Evolutionary conservation across 768 basidiomycete species (phyloP).

Genomic region (Boletellus ananiceps): DNA sequence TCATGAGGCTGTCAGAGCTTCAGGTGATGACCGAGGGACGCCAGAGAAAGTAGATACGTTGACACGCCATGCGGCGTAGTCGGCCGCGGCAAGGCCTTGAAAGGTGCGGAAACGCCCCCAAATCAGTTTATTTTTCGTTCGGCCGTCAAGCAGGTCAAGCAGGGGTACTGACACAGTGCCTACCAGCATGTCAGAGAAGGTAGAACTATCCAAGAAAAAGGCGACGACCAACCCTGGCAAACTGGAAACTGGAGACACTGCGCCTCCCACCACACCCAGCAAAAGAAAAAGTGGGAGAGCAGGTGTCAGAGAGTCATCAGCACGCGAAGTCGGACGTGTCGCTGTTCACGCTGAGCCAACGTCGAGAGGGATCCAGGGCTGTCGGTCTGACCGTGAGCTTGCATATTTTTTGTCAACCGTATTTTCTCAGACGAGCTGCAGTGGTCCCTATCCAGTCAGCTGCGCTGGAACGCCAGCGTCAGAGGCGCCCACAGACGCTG

Average conservation of each 20-base stretch:
- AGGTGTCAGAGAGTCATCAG: conserved; percentile 9
- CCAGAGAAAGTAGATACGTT: no score
- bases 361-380: conserved; percentile 20
- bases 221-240: conserved; percentile 9
- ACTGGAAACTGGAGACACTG: conserved; percentile 15
- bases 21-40: no score
- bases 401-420: not conserved
- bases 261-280: conserved; percentile 13
- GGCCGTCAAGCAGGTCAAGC: conserved; percentile 14
- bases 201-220: conserved; percentile 21
- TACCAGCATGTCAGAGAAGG: conserved; percentile 27
- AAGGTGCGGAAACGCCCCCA: conserved; percentile 22
- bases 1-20: no score
- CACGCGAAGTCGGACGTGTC: conserved; percentile 12
- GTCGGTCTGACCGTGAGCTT: conserved; percentile 27
- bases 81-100: conserved; percentile 8
- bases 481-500: conserved; percentile 17
- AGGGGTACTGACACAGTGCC: conserved; percentile 5
- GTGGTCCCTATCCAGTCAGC: conserved; percentile 20
- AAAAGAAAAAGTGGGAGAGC: conserved; percentile 27
- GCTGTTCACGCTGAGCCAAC: conserved; percentile 12
- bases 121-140: conserved; percentile 21
- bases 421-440: conserved; percentile 12
- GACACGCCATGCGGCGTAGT: conserved; percentile 16
- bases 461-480: conserved; percentile 25